These are phyloP conservation scores for Dactylellina sp. DNA, from an alignment of 2,329 filamentous ascomycete genomes.

Conservation along the genomic window DNA sequence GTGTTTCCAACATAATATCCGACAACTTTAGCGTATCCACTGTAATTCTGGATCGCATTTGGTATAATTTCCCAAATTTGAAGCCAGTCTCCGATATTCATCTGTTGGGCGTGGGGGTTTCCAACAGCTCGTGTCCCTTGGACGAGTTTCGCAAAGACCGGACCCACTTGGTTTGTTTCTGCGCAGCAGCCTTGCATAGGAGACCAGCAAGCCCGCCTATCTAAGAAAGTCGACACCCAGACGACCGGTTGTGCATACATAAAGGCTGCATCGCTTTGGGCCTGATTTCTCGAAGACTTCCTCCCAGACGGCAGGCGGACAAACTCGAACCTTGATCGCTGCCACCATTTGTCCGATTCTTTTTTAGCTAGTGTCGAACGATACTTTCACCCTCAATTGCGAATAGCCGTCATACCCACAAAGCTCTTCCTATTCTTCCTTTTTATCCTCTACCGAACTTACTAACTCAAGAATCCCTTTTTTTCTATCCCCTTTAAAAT, in stretches of 20 bases:
- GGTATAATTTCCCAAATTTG: no score
- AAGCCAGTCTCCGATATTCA: no score
- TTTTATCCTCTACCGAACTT: conserved; percentile 16
- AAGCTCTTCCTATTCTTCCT: neutral
- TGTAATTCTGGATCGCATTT: conserved; percentile 13
- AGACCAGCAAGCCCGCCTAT: conserved; percentile 5
- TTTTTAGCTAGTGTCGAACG: conserved; percentile 17
- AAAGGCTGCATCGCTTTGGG: conserved; percentile 38
- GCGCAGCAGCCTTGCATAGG: conserved; percentile 40
- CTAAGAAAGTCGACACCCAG: conserved; percentile 19
- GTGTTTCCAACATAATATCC: neutral
- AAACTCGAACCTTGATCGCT: conserved; percentile 36
- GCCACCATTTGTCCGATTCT: conserved; percentile 47
- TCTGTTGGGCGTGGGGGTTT: conserved; percentile 28
- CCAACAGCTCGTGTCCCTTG: conserved; percentile 4
- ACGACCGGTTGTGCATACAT: conserved; percentile 18
- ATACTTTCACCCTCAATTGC: conserved; percentile 15
- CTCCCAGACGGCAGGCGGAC: conserved; percentile 41
- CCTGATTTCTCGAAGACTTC: conserved; percentile 35
- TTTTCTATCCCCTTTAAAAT: neutral
- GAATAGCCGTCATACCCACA: conserved; percentile 26
- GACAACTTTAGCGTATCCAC: no score
- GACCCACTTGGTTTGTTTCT: conserved; percentile 50
- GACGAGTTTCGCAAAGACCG: conserved; percentile 20
- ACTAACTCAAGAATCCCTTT: conserved; percentile 12